A percentile compares a stretch with the other conserved stretches of the same genome.
Evolutionary conservation across 768 basidiomycete species (phyloP).

Genomic region (Mycena floridula): DNA sequence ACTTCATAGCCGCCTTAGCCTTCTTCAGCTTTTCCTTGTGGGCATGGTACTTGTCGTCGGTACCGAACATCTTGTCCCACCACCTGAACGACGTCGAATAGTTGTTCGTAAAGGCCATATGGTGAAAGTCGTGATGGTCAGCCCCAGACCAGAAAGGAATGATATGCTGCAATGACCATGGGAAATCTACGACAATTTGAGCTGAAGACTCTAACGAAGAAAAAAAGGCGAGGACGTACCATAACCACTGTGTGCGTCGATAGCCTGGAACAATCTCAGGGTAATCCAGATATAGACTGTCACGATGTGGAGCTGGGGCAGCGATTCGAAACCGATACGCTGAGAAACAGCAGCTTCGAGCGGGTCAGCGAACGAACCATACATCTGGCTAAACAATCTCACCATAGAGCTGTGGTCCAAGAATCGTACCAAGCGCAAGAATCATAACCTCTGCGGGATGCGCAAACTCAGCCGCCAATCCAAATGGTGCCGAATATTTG

Average conservation of each 20-base stretch:
- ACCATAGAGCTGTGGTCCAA: conserved; percentile 84
- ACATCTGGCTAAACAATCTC: too few relatives aligned
- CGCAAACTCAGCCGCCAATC: conserved; percentile 95
- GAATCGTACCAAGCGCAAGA: conserved; percentile 86
- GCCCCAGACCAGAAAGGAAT: conserved; percentile 96
- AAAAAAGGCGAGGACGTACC: conserved; percentile 38
- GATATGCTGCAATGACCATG: conserved; percentile 91
- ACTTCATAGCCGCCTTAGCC: conserved; percentile 51
- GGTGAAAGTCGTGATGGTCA: conserved; percentile 98
- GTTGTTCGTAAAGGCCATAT: conserved; percentile 94
- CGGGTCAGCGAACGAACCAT: too few relatives aligned
- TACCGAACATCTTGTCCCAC: conserved; percentile 87
- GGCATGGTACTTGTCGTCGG: conserved; percentile 82
- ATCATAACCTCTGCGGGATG: conserved; percentile 96
- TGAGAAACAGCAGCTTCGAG: too few relatives aligned
- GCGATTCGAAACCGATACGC: conserved; percentile 40
- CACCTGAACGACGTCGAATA: conserved; percentile 92
- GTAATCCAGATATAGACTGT: conserved; percentile 94
- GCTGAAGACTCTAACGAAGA: background rate
- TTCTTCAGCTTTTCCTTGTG: conserved; percentile 65
- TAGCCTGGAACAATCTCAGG: conserved; percentile 91
- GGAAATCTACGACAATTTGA: conserved; percentile 62
- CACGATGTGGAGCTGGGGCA: conserved; percentile 73
- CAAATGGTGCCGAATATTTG: conserved; percentile 95
- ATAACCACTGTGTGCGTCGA: conserved; percentile 96